These are phyloP conservation scores for Agastache rugosa DNA, from an alignment of 257 asterid species.

Conservation along the genomic window DNA sequence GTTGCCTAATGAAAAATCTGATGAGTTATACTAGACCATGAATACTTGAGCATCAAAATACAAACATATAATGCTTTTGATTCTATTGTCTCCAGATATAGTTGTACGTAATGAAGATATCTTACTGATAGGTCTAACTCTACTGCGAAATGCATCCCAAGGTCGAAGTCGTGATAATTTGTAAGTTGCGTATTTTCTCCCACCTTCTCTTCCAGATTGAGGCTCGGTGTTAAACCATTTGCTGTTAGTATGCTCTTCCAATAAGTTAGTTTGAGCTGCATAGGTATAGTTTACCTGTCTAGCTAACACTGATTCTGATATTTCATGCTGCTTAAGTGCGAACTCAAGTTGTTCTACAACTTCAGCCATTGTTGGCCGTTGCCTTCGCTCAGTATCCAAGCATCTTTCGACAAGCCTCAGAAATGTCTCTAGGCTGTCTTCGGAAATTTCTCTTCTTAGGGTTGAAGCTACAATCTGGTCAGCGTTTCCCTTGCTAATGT, in stretches of 20 bases:
- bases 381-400: background rate
- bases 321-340: background rate
- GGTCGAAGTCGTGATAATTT: background rate
- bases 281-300: too few relatives aligned
- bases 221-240: background rate
- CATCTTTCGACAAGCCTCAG: background rate
- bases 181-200: background rate
- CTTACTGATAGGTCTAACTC: background rate
- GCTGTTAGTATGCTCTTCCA: background rate
- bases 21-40: background rate
- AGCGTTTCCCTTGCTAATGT: background rate
- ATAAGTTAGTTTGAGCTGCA: too few relatives aligned
- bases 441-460: background rate
- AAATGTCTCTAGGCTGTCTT: background rate
- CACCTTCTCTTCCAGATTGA: background rate
- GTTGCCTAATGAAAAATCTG: background rate
- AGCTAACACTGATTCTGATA: background rate
- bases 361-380: background rate
- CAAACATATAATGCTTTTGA: background rate
- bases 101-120: background rate
- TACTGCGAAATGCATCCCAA: background rate
- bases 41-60: background rate
- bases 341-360: background rate
- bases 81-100: background rate
- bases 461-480: background rate